Percentiles rank a stretch among this genome's conserved stretches.
These are phyloP conservation scores for Phytophthora agathidicida DNA, from an alignment of 352 stramenopile genomes.

Conservation along the genomic window DNA sequence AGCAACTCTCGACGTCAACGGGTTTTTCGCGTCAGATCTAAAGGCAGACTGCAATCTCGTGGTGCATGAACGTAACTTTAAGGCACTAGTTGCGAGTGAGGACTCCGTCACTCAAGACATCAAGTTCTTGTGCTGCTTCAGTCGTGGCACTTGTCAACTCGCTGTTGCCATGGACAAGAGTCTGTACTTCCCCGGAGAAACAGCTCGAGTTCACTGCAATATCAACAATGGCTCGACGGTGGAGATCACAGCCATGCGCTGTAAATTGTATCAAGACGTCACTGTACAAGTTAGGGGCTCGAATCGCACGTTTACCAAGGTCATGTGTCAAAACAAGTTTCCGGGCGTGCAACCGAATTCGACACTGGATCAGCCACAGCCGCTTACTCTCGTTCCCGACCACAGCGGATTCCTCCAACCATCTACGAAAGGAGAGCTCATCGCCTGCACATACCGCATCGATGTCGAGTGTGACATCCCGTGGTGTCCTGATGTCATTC, in stretches of 20 bases:
- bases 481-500: conserved; percentile 61
- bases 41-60: conserved; percentile 62
- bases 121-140: conserved; percentile 70
- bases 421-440: conserved; percentile 53
- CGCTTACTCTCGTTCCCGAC: conserved; percentile 44
- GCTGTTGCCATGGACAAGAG: conserved; percentile 79
- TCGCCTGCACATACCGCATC: conserved; percentile 62
- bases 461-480: conserved; percentile 74
- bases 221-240: conserved; percentile 64
- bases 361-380: conserved; percentile 53
- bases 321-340: conserved; percentile 51
- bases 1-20: conserved; percentile 64
- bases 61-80: conserved; percentile 62
- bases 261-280: conserved; percentile 61
- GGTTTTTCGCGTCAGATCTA: conserved; percentile 67
- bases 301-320: conserved; percentile 39
- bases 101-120: conserved; percentile 64
- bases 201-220: conserved; percentile 62
- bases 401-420: conserved; percentile 42
- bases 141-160: conserved; percentile 54
- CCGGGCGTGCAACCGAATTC: conserved; percentile 46
- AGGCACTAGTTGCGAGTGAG: conserved; percentile 48
- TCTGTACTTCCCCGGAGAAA: conserved; percentile 66
- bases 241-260: conserved; percentile 67
- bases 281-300: conserved; percentile 41